A percentile compares a stretch with the other conserved stretches of the same genome.
Conservation (phyloP, 2,329 filamentous ascomycete species). For the Ophiocordyceps polyrhachis-furcata region DNA sequence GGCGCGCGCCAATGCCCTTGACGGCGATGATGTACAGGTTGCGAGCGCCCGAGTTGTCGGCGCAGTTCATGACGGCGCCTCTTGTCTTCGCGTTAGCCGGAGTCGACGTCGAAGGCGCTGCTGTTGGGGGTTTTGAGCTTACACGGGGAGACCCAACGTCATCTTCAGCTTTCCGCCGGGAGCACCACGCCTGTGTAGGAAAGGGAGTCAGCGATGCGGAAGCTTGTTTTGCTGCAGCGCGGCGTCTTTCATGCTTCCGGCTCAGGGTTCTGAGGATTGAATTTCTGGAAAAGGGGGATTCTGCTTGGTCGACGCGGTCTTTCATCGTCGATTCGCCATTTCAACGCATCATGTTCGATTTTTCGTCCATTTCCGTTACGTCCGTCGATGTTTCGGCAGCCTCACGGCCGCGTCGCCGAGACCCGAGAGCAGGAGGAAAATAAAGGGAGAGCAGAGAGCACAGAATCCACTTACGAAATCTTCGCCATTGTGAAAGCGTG, state of each 20-base stretch:
- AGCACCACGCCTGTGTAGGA: constrained; percentile 51
- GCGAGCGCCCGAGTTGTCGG: constrained; percentile 95
- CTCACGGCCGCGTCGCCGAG: no score
- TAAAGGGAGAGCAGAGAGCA: constrained; percentile 6
- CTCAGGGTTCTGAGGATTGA: background rate
- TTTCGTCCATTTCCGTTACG: no score
- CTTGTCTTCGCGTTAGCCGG: constrained; percentile 33
- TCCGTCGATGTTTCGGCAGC: background rate
- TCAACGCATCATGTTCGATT: no score
- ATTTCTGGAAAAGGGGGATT: no score
- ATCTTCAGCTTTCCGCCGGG: constrained; percentile 99
- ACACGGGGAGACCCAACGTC: constrained; percentile 99
- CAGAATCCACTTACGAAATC: constrained; percentile 33
- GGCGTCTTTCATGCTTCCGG: background rate
- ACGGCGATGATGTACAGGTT: constrained; percentile 99
- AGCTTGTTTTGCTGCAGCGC: constrained; percentile 1
- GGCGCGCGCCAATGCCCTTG: constrained; percentile 92
- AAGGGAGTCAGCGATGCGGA: constrained; percentile 1
- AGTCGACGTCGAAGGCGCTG: background rate
- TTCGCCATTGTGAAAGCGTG: constrained; percentile 37
- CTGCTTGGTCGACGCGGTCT: no score
- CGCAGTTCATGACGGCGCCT: constrained; percentile 99
- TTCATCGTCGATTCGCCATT: no score
- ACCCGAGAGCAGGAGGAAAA: no score
- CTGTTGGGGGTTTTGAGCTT: constrained; percentile 14